Evolutionary conservation across 2,329 filamentous ascomycete genomes (phyloP).

Genomic region (Fusarium sp.): DNA sequence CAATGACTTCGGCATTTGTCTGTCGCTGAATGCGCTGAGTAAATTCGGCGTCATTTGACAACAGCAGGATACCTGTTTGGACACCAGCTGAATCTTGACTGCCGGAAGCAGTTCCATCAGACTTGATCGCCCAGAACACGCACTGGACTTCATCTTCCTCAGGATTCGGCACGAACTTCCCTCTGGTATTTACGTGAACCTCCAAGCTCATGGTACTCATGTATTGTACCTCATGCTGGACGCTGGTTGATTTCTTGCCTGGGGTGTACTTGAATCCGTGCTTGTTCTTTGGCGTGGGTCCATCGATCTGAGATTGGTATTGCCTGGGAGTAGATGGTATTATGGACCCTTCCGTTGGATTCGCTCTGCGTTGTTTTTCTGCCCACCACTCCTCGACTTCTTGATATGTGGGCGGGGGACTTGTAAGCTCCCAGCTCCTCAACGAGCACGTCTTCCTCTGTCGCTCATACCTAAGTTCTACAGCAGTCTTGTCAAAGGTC

Average conservation of each 20-base stretch:
- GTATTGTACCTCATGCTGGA: constrained; percentile 86
- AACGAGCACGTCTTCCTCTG: constrained; percentile 62
- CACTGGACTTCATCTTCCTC: constrained; percentile 88
- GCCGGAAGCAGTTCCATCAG: constrained; percentile 69
- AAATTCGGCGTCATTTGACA: constrained; percentile 70
- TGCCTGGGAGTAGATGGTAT: constrained; percentile 44
- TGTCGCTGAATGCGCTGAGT: constrained; percentile 70
- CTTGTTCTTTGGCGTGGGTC: constrained; percentile 82
- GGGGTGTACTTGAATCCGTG: constrained; percentile 89
- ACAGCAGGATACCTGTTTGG: constrained; percentile 75
- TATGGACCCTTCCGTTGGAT: constrained; percentile 11
- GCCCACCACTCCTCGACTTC: constrained; percentile 78
- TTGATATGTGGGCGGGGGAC: constrained; percentile 72
- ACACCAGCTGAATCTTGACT: constrained; percentile 58
- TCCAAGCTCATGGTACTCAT: constrained; percentile 98
- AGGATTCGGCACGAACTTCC: constrained; percentile 83
- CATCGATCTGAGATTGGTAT: constrained; percentile 84
- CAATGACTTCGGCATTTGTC: constrained; percentile 70
- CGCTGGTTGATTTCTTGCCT: constrained; percentile 75
- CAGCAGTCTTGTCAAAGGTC: constrained; percentile 59
- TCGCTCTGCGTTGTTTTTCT: constrained; percentile 42
- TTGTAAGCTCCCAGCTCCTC: constrained; percentile 78
- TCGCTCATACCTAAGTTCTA: constrained; percentile 60
- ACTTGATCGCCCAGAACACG: constrained; percentile 90
- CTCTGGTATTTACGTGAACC: constrained; percentile 88